These are phyloP conservation scores for Debaryomycetaceae sp. DNA, from an alignment of 1,139 yeast genomes.

Conservation along the genomic window DNA sequence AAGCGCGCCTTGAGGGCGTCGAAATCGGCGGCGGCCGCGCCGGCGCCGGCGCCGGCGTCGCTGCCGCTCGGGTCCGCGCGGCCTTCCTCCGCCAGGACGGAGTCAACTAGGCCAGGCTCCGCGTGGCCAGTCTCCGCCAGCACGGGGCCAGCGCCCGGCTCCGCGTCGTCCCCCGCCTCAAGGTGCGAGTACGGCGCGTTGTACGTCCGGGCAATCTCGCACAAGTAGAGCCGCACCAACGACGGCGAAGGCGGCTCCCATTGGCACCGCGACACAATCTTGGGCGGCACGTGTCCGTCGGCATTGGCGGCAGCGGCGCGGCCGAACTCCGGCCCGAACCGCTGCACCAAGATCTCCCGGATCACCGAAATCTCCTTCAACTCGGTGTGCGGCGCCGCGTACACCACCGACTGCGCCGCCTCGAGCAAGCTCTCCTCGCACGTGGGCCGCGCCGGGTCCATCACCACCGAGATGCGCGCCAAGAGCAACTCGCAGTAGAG, in stretches of 20 bases:
- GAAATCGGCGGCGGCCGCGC: slow-evolving; percentile 26
- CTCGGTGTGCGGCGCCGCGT: slow-evolving; percentile 69
- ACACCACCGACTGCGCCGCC: slow-evolving; percentile 69
- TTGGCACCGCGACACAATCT: slow-evolving; percentile 58
- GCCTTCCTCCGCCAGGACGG: slow-evolving; percentile 8
- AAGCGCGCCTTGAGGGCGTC: slow-evolving; percentile 43
- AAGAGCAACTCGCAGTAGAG: slow-evolving; percentile 78
- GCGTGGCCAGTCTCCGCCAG: slow-evolving; percentile 12
- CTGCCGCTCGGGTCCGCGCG: slow-evolving; percentile 9
- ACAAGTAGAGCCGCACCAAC: slow-evolving; percentile 64
- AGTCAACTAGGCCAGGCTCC: slow-evolving; percentile 10
- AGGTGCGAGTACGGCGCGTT: slow-evolving; percentile 68
- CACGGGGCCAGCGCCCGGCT: slow-evolving; percentile 12
- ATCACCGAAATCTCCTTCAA: slow-evolving; percentile 64
- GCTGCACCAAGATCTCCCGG: slow-evolving; percentile 56
- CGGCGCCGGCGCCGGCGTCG: slow-evolving; percentile 9
- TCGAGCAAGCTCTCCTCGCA: slow-evolving; percentile 69
- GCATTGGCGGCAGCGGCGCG: slow-evolving; percentile 55
- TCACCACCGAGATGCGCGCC: slow-evolving; percentile 64
- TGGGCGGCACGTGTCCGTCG: slow-evolving; percentile 56
- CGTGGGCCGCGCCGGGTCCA: slow-evolving; percentile 30
- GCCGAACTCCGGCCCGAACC: slow-evolving; percentile 64
- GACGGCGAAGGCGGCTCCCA: slow-evolving; percentile 65
- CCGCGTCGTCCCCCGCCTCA: slow-evolving; percentile 16
- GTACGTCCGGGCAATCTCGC: slow-evolving; percentile 81